phyloP scores from a whole-genome alignment of 768 basidiomycete species.

The Pleurotus cornucopiae region DNA sequence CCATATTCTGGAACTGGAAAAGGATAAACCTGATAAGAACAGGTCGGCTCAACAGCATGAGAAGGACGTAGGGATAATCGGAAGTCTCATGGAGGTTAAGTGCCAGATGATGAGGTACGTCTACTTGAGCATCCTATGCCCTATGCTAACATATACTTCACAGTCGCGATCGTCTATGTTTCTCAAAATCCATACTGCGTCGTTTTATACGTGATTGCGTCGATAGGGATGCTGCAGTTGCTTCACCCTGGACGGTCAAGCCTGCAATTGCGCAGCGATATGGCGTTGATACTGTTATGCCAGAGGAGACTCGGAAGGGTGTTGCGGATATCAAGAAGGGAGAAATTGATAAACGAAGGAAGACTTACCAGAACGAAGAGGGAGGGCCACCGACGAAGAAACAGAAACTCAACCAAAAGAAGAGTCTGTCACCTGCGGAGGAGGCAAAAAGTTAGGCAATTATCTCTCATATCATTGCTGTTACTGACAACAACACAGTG shows the following conservation, averaged over 20 bases:
- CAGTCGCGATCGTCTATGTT: slow-evolving; percentile 92
- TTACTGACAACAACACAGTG: slow-evolving; percentile 17
- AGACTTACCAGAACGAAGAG: slow-evolving; percentile 86
- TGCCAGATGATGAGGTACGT: slow-evolving; percentile 75
- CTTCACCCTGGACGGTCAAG: slow-evolving; percentile 96
- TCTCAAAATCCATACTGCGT: slow-evolving; percentile 95
- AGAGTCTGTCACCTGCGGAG: slow-evolving; percentile 68
- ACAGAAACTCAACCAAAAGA: slow-evolving; percentile 34
- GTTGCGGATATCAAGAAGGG: slow-evolving; percentile 80
- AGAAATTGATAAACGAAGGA: slow-evolving; percentile 91
- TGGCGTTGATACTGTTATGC: slow-evolving; percentile 82
- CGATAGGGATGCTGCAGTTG: slow-evolving; percentile 86
- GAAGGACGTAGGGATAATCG: slow-evolving; percentile 59
- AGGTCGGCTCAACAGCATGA: slow-evolving; percentile 51
- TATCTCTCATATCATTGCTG: slow-evolving; percentile 7
- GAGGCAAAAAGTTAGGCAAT: slow-evolving; percentile 64
- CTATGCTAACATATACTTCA: neutral
- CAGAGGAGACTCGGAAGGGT: slow-evolving; percentile 74
- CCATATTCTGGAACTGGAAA: slow-evolving; percentile 75
- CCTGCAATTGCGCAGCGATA: slow-evolving; percentile 78
- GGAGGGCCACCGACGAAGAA: slow-evolving; percentile 73
- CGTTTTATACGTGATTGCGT: slow-evolving; percentile 96
- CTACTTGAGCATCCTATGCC: neutral
- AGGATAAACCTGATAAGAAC: slow-evolving; percentile 62
- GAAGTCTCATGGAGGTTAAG: slow-evolving; percentile 80